These are phyloP conservation scores for Fraxinus anomala DNA, from an alignment of 257 asterid species.

Conservation along the genomic window DNA sequence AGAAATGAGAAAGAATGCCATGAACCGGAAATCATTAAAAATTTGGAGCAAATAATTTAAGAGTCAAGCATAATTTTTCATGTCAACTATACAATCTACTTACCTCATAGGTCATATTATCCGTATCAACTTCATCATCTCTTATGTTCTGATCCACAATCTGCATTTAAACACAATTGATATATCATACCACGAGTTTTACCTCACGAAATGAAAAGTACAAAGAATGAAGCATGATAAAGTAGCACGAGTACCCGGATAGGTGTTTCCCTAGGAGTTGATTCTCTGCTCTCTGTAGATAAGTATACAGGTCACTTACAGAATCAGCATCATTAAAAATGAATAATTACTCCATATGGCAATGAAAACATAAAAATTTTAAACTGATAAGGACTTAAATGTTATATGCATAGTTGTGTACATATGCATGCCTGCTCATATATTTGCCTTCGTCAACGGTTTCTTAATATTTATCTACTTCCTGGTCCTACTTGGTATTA, in stretches of 20 bases:
- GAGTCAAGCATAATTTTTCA: not conserved
- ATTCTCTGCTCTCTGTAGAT: not conserved
- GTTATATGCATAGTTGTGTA: not conserved
- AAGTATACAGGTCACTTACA: not conserved
- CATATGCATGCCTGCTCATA: not conserved
- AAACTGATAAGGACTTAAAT: not conserved
- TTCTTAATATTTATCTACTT: not conserved
- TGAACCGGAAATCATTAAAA: not conserved
- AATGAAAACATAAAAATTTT: not conserved
- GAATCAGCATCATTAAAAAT: not conserved
- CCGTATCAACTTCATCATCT: not conserved
- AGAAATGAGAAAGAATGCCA: not conserved
- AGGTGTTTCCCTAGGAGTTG: slow-evolving; percentile 2
- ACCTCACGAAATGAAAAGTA: not conserved
- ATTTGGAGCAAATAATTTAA: not conserved
- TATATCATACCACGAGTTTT: not conserved
- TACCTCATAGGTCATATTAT: slow-evolving; percentile 3
- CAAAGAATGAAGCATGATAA: not conserved
- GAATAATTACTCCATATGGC: not conserved
- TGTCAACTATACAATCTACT: not conserved
- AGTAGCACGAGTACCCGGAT: not conserved
- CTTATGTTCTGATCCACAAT: not conserved
- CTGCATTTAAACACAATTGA: not conserved
- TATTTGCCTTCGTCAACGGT: not conserved
- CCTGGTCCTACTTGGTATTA: not conserved